Evolutionary conservation across 169 alveolate species (phyloP).

Genomic region (Cryptosporidium canis): DNA sequence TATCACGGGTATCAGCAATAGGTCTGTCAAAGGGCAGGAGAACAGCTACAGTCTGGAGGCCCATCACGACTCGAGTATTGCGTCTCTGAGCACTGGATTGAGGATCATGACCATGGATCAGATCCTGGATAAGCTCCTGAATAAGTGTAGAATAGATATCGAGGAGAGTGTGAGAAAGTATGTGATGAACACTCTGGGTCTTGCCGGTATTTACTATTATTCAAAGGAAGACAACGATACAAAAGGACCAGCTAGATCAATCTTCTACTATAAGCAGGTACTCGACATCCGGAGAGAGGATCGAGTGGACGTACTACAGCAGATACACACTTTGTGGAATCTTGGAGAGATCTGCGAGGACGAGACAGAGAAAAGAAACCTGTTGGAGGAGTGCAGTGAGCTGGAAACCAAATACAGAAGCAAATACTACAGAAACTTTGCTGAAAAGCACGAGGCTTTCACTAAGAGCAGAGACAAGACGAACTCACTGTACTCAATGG

Average conservation of each 20-base stretch:
- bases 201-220: slow-evolving; percentile 21
- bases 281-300: slow-evolving; percentile 60
- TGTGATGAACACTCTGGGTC: slow-evolving; percentile 66
- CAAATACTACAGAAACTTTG: neutral
- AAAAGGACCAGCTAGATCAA: neutral
- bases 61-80: neutral
- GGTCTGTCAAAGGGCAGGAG: neutral
- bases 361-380: neutral
- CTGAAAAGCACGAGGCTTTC: slow-evolving; percentile 14
- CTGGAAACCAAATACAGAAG: slow-evolving; percentile 11
- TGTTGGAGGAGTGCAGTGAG: neutral
- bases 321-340: slow-evolving; percentile 67
- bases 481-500: neutral
- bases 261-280: slow-evolving; percentile 30
- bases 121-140: slow-evolving; percentile 31
- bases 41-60: neutral
- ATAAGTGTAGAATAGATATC: slow-evolving; percentile 67
- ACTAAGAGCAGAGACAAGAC: slow-evolving; percentile 21
- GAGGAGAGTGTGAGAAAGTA: slow-evolving; percentile 65
- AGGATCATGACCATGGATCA: slow-evolving; percentile 70
- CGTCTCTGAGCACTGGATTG: slow-evolving; percentile 42
- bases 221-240: neutral
- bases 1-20: slow-evolving; percentile 61
- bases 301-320: slow-evolving; percentile 44
- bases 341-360: neutral